phyloP scores from a whole-genome alignment of 257 asterid genomes.

The Galeopsis tetrahit region DNA sequence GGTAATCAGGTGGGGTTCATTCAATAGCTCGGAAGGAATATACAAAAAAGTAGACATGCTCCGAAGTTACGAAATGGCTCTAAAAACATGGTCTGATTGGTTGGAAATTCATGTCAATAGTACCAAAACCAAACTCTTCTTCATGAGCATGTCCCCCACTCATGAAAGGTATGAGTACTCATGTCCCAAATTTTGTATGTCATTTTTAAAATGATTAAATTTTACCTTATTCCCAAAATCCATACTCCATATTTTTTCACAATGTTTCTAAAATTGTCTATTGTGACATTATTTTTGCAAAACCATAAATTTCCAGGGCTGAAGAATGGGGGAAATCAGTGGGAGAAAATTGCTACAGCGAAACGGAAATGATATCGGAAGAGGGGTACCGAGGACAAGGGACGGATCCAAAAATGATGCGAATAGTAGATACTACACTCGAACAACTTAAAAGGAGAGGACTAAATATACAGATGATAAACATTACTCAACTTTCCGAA shows the following conservation, averaged over 20 bases:
- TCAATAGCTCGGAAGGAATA: slow-evolving; percentile 60
- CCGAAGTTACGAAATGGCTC: slow-evolving; percentile 85
- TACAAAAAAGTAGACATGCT: slow-evolving; percentile 72
- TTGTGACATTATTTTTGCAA: neutral
- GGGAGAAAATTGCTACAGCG: slow-evolving; percentile 63
- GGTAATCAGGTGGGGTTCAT: slow-evolving; percentile 77
- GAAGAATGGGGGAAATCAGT: slow-evolving; percentile 72
- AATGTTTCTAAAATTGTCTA: too few species aligned
- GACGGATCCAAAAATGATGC: slow-evolving; percentile 83
- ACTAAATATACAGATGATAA: slow-evolving; percentile 59
- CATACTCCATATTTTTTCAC: too few species aligned
- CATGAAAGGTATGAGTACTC: slow-evolving; percentile 66
- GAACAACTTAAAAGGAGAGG: slow-evolving; percentile 56
- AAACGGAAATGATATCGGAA: slow-evolving; percentile 50
- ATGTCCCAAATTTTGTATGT: neutral
- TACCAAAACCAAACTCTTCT: slow-evolving; percentile 62
- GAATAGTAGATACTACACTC: slow-evolving; percentile 57
- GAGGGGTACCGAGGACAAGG: slow-evolving; percentile 68
- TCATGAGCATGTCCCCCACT: slow-evolving; percentile 87
- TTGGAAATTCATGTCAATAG: slow-evolving; percentile 80
- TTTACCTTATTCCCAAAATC: too few species aligned
- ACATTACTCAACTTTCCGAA: slow-evolving; percentile 81
- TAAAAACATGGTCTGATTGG: slow-evolving; percentile 91
- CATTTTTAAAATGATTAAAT: too few species aligned
- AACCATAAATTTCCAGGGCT: slow-evolving; percentile 50